Base-by-base conservation (phyloP, 306 rosid species). In the Sechiopsis laciniata region DNA sequence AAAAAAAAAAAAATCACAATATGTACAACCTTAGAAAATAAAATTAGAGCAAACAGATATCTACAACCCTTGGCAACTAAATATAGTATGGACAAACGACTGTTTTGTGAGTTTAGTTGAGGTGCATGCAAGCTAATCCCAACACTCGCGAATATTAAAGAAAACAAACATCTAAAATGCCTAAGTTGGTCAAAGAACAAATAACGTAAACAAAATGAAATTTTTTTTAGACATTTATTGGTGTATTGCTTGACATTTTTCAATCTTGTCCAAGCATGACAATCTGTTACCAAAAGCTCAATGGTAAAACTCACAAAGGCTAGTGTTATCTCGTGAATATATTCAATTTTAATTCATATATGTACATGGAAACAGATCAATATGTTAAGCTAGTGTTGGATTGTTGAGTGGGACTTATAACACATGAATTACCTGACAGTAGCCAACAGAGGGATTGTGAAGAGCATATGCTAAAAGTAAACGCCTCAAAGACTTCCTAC, bases 371-470 rank as follows among this genome's bases (percentile, higher is more conserved):
- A 13, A 55, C 48, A 68, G 20, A 68, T 48, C 56, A 48, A 22
- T 13, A 68, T 22, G 57, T 22, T 12, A 48, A 48, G 73, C 2
- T 68, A 21, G 6, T 48, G 42, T 48, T 21, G 13, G 37, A 55
- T 20, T 68, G 40, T 19, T 14, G 24, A 20, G 56, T 68, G 14
- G 42, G 40, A 48, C 5, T 46, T 40, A 5, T 71, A 2, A 53
- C 61, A 77, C 59, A 73, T 50, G 58, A 10, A 42, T 83, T 88
- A 93, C 98, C 96, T 93, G 98, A 80, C 96, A 90, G 75, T 93
- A 93, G 55, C 98, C 98, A 82, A 90, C 96, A 46, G 91, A 76
- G 75, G 97, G 98, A 78, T 93, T 93, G 84, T 90, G 96, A 15
- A 87, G 87, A 83, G 97, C 96, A 84, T 93, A 93, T 74, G 98